These are phyloP conservation scores for Sugiyamaella pinicola DNA, from an alignment of 1,139 yeast species.

Conservation along the genomic window DNA sequence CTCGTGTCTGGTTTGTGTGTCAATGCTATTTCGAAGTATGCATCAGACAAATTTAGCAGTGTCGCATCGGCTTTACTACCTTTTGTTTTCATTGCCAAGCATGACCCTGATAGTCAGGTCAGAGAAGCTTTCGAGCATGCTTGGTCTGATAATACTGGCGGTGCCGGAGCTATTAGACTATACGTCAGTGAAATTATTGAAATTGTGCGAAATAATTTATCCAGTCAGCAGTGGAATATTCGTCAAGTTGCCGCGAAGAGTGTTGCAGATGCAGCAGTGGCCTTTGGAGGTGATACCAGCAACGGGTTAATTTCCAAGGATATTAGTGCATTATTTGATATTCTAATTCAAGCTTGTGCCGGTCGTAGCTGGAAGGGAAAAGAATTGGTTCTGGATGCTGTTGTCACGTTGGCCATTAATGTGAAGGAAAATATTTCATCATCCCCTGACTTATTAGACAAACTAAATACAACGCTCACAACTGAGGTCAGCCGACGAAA, in stretches of 20 bases:
- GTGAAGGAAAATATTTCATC: conserved; percentile 26
- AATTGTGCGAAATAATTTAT: conserved; percentile 50
- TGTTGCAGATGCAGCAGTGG: conserved; percentile 59
- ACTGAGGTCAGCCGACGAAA: conserved; percentile 72
- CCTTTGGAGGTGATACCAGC: conserved; percentile 39
- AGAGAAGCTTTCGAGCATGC: conserved; percentile 57
- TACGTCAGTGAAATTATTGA: conserved; percentile 71
- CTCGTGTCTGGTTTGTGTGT: conserved; percentile 63
- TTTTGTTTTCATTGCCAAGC: conserved; percentile 73
- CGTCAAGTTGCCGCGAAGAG: conserved; percentile 74
- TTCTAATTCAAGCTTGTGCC: conserved; percentile 62
- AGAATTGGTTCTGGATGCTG: conserved; percentile 69
- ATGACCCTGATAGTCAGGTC: conserved; percentile 58
- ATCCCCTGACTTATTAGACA: conserved; percentile 38
- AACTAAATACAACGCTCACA: conserved; percentile 50
- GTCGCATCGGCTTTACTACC: conserved; percentile 73
- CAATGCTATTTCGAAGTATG: conserved; percentile 67
- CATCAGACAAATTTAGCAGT: conserved; percentile 67
- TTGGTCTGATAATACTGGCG: conserved; percentile 84
- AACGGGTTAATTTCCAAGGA: conserved; percentile 33
- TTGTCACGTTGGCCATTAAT: conserved; percentile 55
- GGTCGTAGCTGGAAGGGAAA: conserved; percentile 93
- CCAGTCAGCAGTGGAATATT: conserved; percentile 62
- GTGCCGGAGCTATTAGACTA: conserved; percentile 66
- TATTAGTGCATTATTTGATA: conserved; percentile 49